phyloP scores from a whole-genome alignment of 257 asterid species.

The Solanum boliviense region DNA sequence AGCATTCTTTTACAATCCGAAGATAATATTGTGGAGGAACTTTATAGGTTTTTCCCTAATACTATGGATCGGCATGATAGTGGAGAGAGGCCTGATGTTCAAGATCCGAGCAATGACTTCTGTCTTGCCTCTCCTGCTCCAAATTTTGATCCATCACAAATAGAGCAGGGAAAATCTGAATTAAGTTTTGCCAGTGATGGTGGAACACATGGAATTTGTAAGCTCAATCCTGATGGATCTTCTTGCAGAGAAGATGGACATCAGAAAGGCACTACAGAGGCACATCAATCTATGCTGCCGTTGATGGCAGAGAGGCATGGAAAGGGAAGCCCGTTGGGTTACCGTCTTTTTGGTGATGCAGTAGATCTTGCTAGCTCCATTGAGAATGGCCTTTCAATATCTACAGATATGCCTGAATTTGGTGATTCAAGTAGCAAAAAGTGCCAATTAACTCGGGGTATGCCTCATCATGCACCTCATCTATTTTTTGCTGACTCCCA shows the following conservation, averaged over 20 bases:
- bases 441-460: neutral
- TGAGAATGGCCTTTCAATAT: neutral
- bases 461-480: slow-evolving; percentile 28
- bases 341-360: slow-evolving; percentile 15
- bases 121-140: slow-evolving; percentile 9
- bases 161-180: slow-evolving; percentile 7
- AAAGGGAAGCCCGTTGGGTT: slow-evolving; percentile 1
- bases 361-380: slow-evolving; percentile 14
- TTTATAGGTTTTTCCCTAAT: slow-evolving; percentile 51
- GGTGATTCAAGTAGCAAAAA: slow-evolving; percentile 7
- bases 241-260: neutral
- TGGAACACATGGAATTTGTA: neutral
- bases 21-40: slow-evolving; percentile 41
- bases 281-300: neutral
- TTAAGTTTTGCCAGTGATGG: neutral
- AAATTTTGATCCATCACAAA: slow-evolving; percentile 8
- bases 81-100: slow-evolving; percentile 46
- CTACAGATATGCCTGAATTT: neutral
- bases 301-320: neutral
- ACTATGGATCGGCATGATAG: slow-evolving; percentile 61
- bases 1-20: slow-evolving; percentile 42
- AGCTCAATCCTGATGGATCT: neutral
- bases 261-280: slow-evolving; percentile 1
- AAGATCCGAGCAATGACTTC: slow-evolving; percentile 19
- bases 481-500: slow-evolving; percentile 21